These are phyloP conservation scores for Verticillium tricorpus DNA, from an alignment of 2,329 filamentous ascomycete genomes.

Conservation along the genomic window DNA sequence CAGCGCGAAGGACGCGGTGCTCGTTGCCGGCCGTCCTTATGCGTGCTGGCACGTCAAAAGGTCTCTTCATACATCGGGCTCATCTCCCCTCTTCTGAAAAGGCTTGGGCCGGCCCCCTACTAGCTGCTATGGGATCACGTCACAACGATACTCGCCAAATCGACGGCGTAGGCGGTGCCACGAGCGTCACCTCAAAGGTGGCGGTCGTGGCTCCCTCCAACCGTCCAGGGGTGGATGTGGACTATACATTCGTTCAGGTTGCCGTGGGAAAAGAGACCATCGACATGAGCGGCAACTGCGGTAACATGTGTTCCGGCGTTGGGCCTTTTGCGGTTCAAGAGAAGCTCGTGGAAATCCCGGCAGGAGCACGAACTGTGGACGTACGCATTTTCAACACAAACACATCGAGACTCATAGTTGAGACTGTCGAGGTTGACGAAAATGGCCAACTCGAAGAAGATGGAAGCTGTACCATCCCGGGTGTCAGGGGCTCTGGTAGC, in stretches of 20 bases:
- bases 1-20: conserved; percentile 9
- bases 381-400: conserved; percentile 27
- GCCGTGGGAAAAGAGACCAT: conserved; percentile 49
- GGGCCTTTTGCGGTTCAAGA: conserved; percentile 54
- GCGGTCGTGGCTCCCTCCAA: conserved; percentile 47
- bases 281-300: conserved; percentile 57
- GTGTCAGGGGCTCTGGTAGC: conserved; percentile 48
- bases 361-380: conserved; percentile 8
- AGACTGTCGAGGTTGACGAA: conserved; percentile 45
- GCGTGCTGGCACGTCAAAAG: conserved; percentile 59
- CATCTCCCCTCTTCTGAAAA: conserved; percentile 42
- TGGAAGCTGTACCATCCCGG: conserved; percentile 54
- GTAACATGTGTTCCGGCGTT: conserved; percentile 55
- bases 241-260: conserved; percentile 58
- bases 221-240: conserved; percentile 42
- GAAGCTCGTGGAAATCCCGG: conserved; percentile 30
- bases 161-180: conserved; percentile 57
- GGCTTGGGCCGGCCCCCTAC: conserved; percentile 50
- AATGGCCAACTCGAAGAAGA: conserved; percentile 39
- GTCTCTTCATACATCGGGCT: conserved; percentile 50
- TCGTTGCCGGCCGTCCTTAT: conserved; percentile 51
- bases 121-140: conserved; percentile 47
- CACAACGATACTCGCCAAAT: conserved; percentile 54
- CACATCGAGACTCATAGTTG: conserved; percentile 35
- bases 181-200: conserved; percentile 58